A percentile compares a stretch with the other conserved stretches of the same genome.
Evolutionary conservation across 108 stramenopile species (phyloP).

Genomic region (Nitzschia inconspicua): DNA sequence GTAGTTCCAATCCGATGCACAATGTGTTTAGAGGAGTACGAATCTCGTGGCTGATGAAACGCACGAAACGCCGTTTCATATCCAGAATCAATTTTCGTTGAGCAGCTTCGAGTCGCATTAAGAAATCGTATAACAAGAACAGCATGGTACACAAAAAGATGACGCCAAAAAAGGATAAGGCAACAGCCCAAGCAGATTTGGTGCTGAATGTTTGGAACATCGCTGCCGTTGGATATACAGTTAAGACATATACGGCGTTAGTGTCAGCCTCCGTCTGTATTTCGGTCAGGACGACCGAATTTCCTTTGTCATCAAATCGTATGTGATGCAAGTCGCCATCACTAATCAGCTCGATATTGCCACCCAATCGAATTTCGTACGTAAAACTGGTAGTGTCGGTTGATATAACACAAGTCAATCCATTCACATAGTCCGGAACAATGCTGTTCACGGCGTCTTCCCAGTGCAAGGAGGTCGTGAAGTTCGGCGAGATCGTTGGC

Average conservation of each 20-base stretch:
- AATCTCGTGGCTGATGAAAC: slow-evolving; percentile 28
- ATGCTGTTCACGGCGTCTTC: no score
- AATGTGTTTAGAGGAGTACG: slow-evolving; percentile 22
- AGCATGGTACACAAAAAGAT: slow-evolving; percentile 37
- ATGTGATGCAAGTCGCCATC: slow-evolving; percentile 33
- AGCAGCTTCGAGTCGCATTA: slow-evolving; percentile 26
- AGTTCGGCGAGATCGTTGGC: no score
- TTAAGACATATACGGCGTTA: slow-evolving; percentile 28
- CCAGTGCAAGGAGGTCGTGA: no score
- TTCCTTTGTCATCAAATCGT: neutral
- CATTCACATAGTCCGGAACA: no score
- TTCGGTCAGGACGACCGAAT: slow-evolving; percentile 1
- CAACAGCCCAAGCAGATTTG: slow-evolving; percentile 20
- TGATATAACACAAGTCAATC: no score
- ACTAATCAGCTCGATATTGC: slow-evolving; percentile 2
- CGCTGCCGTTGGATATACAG: slow-evolving; percentile 20
- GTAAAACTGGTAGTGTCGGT: no score
- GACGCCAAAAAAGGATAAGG: no score
- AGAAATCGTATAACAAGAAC: slow-evolving; percentile 49
- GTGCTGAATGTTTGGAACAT: slow-evolving; percentile 36
- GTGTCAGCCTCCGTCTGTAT: slow-evolving; percentile 1
- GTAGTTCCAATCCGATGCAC: slow-evolving; percentile 21
- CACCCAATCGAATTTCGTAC: no score
- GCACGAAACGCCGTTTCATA: slow-evolving; percentile 25
- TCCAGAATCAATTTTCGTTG: slow-evolving; percentile 8